Evolutionary conservation across 495 filamentous ascomycete species (phyloP), one percentile per base, ranked within the genome.

Genomic region (Physcia stellaris): DNA sequence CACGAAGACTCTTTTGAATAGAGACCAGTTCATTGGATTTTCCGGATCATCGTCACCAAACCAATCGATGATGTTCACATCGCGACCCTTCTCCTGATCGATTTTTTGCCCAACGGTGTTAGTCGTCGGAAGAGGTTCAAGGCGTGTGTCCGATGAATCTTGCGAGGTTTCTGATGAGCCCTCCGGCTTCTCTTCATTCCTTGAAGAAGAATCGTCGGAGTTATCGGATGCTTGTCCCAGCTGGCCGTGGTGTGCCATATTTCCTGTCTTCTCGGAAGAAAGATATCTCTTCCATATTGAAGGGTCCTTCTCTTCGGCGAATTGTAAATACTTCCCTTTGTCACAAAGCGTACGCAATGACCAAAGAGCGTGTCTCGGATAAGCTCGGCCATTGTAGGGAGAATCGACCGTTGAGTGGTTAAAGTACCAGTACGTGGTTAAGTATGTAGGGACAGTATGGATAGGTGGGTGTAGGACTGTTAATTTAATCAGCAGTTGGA

Each of bases 21-120:
- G 33, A 2, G 49, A 57, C 63, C 63, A 67, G 29, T 64, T 64
- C 31, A 51, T 35, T 4, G 63, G 63, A 17, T 62, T 66, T 49
- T 62, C 58, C 16, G 45, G 43, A 45, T 61, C 58, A 37, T 59
- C 33, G 6, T 57, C 53, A 16, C 46, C 54, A 41, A 37, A 58
- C 60, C 60, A 63, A 13, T 47, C 42, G 20, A 62, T 47, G 27
- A 63, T 39, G 3, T 46, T 48, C 22, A 53, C 20, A 50, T 61
- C 55, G 35, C 47, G 39, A 7, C 60, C 60, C 31, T 63, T 59
- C 38, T 63, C 48, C 21, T 40, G 35, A 36, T 50, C 48, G 5
- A 50, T 39, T 4, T 24, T 31, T 20, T 50, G 48, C 15, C 35
- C 40, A 4, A 44, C 47, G 4, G 36, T n/a, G 39, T 31, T 32